A percentile compares a stretch with the other conserved stretches of the same genome.
phyloP scores from a whole-genome alignment of 768 basidiomycete genomes.

The Collybia sordida region DNA sequence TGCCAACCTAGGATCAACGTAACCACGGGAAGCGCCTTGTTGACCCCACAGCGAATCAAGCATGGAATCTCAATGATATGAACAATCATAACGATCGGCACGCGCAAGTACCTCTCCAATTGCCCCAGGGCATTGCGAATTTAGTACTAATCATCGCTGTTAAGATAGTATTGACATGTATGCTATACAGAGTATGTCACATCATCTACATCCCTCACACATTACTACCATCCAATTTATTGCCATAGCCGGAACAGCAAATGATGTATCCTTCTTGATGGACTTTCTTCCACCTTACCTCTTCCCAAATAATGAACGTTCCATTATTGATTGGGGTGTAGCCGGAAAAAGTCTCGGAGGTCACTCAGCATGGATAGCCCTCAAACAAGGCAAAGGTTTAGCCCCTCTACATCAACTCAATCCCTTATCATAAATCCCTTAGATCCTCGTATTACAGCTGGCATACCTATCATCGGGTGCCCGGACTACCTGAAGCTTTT shows the following conservation, averaged over 20 bases:
- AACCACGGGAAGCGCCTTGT: conserved; percentile 42
- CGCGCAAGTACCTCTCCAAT: conserved; percentile 30
- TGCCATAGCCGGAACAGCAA: conserved; percentile 56
- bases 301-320: conserved; percentile 64
- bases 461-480: conserved; percentile 64
- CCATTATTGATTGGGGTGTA: conserved; percentile 66
- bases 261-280: conserved; percentile 78
- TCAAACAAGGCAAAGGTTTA: conserved; percentile 40
- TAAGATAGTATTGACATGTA: conserved; percentile 45
- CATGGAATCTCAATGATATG: conserved; percentile 28
- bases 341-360: conserved; percentile 83
- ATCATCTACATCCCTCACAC: neutral
- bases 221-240: neutral
- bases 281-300: conserved; percentile 76
- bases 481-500: conserved; percentile 67
- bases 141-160: neutral
- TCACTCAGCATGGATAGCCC: conserved; percentile 76
- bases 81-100: conserved; percentile 34
- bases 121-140: neutral
- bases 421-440: neutral
- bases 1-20: conserved; percentile 38
- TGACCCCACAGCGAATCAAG: conserved; percentile 31
- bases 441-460: conserved; percentile 48
- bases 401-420: neutral
- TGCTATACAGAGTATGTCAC: conserved; percentile 36